These are phyloP conservation scores for Yamadazyma conglobata DNA, from an alignment of 1,139 yeast genomes.

Conservation along the genomic window DNA sequence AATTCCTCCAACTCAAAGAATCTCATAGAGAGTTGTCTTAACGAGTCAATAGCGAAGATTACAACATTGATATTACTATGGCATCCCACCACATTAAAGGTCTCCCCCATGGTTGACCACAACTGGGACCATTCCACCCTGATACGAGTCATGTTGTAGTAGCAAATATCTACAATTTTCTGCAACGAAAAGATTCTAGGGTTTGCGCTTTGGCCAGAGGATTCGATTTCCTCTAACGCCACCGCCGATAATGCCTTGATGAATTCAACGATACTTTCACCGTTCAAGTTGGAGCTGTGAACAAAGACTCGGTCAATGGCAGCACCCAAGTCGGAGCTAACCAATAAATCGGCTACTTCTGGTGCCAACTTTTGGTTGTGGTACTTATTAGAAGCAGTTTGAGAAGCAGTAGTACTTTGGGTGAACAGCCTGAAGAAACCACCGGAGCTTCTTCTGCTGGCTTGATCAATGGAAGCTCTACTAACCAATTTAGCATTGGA, in stretches of 20 bases:
- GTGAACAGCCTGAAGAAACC: conserved; percentile 49
- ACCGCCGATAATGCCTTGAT: conserved; percentile 85
- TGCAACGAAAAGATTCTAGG: conserved; percentile 93
- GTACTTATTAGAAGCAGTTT: conserved; percentile 40
- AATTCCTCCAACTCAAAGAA: conserved; percentile 92
- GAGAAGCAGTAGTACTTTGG: conserved; percentile 29
- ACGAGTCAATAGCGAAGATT: conserved; percentile 88
- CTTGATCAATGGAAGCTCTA: conserved; percentile 56
- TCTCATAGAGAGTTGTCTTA: conserved; percentile 88
- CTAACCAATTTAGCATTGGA: conserved; percentile 65
- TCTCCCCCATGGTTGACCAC: conserved; percentile 92
- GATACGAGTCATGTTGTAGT: conserved; percentile 94
- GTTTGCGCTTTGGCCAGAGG: conserved; percentile 74
- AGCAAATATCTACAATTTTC: conserved; percentile 95
- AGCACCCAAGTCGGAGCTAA: conserved; percentile 76
- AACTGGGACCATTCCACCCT: conserved; percentile 95
- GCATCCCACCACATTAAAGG: conserved; percentile 83
- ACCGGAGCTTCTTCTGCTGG: conserved; percentile 37
- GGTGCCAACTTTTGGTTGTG: conserved; percentile 44
- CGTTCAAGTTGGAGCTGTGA: conserved; percentile 74
- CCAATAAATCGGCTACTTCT: conserved; percentile 46
- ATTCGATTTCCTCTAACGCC: conserved; percentile 85
- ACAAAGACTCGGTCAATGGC: conserved; percentile 86
- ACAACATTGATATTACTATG: conserved; percentile 74
- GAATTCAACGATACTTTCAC: conserved; percentile 82